Evolutionary conservation across 345 rosid species (phyloP).

Genomic region (Raphanus raphanistrum): DNA sequence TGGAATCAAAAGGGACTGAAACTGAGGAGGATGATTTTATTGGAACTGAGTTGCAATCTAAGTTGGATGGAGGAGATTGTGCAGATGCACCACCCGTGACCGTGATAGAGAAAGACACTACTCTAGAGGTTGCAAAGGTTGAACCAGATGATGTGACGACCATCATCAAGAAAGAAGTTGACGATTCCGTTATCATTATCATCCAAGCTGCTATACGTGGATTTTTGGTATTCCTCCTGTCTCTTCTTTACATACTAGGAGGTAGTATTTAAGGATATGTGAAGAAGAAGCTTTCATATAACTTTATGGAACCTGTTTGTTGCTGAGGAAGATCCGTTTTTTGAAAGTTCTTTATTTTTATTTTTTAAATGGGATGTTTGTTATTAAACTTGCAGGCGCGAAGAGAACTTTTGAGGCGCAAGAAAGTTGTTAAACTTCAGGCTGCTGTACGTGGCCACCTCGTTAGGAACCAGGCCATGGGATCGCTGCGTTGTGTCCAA

Average conservation of each 20-base stretch:
- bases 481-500: conserved; percentile 77
- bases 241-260: conserved; percentile 6
- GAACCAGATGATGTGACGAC: conserved; percentile 37
- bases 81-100: neutral
- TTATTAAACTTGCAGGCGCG: conserved; percentile 48
- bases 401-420: conserved; percentile 61
- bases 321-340: neutral
- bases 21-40: conserved; percentile 20
- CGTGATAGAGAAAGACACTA: conserved; percentile 19
- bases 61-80: neutral
- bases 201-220: conserved; percentile 64
- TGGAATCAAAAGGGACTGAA: conserved; percentile 36
- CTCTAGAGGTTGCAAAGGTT: conserved; percentile 33
- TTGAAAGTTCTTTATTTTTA: neutral
- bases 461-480: conserved; percentile 86
- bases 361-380: conserved; percentile 2
- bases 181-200: conserved; percentile 51
- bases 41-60: neutral
- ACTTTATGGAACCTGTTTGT: conserved; percentile 5
- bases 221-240: conserved; percentile 47
- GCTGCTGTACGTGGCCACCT: conserved; percentile 91
- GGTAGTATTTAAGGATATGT: too few relatives aligned
- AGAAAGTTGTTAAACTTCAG: conserved; percentile 78
- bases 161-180: conserved; percentile 8
- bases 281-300: neutral